Base-by-base conservation (phyloP, 139 green algal species). In the Micractinium conductrix region DNA sequence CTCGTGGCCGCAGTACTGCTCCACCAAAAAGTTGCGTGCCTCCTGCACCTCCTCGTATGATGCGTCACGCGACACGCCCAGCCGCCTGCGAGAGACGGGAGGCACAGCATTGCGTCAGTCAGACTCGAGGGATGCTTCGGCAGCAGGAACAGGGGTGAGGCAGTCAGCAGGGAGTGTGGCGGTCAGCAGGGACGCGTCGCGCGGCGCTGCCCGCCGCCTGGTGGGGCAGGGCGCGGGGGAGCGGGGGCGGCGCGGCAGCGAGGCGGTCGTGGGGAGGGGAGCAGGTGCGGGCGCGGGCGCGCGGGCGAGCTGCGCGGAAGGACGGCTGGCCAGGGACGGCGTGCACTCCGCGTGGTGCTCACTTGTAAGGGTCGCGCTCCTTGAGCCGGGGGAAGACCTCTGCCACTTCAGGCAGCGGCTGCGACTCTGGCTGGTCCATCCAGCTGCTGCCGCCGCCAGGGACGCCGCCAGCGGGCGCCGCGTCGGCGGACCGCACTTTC, bases 31-130 rank as follows among this genome's bases (percentile, higher is more conserved):
- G 84, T 96, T 95, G 8, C 91, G 80, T 6, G 95, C 95, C 24
- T 96, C 93, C 80, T 95, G 91, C 2, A 98, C 89, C 81, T 98
- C 95, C 74, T 98, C 95, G 84, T 94, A 96, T 0, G 87, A 93
- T 1, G 93, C 94, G 8, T 96, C 93, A 6, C 84, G 79, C 8
- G 79, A 45, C 10, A 98, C 58, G 24, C 94, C 95, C 42, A 98
- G 89, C 58, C 92, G 79, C 84, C 93, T 95, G 92, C 40, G 45
- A 5, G 4, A 38, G 9, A 3, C 19, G 35, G 35, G 43, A 24
- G 28, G 7, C 22, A 35, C 24, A 24, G 37, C 37, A 53, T 19
- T 17, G 38, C 69, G 35, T 33, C n/a, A 16, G 53, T 30, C 19
- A 21, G 53, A 62, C 19, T 19, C 5, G 5, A 62, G 53, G 6